Conservation (phyloP, 345 rosid species). For the Eucalyptus victrix region DNA sequence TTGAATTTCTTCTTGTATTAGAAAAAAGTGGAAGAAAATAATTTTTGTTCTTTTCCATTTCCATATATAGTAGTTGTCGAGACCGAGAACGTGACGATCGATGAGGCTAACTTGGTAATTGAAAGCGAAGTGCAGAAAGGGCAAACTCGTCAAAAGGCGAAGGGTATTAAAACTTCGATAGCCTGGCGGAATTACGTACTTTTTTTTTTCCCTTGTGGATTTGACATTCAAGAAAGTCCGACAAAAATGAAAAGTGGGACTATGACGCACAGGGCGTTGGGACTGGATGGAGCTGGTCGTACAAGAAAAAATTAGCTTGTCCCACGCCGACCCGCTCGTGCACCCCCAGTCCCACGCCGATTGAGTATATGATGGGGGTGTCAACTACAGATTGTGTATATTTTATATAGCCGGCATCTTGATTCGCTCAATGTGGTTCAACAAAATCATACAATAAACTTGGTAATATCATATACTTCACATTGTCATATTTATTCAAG, state of each 20-base stretch:
- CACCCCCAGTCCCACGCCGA: no score
- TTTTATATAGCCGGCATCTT: neutral
- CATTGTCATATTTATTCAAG: no score
- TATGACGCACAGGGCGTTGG: neutral
- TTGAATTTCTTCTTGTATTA: no score
- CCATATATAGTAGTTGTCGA: neutral
- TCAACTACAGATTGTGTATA: neutral
- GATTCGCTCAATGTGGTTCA: accelerated
- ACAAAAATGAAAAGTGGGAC: neutral
- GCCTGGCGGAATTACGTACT: neutral
- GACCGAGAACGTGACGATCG: neutral
- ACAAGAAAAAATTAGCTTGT: neutral
- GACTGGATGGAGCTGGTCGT: no score
- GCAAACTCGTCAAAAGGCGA: neutral
- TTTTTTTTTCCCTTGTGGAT: no score
- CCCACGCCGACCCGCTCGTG: neutral
- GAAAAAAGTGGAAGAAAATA: neutral
- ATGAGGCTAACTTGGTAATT: neutral
- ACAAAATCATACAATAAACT: neutral
- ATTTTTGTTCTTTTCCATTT: neutral
- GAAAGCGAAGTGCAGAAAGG: neutral
- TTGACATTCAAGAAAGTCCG: neutral
- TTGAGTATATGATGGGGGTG: no score
- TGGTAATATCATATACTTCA: neutral
- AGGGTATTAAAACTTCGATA: neutral